phyloP scores from a whole-genome alignment of 1,284 basidiomycete genomes.

The Veloporphyrellus conicus region DNA sequence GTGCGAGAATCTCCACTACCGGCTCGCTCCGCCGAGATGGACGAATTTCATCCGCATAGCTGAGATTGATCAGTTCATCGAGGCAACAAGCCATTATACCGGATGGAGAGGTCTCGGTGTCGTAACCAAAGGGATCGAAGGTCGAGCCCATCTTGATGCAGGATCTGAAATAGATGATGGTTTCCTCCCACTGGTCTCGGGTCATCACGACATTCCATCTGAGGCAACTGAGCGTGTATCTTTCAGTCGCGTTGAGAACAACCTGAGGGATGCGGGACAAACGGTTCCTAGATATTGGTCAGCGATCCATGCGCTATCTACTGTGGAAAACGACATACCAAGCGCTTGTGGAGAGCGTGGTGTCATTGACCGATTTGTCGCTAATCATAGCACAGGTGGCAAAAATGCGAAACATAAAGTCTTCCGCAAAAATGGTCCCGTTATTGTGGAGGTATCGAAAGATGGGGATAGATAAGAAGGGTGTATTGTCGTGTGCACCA shows the following conservation, averaged over 20 bases:
- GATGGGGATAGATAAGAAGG: constrained; percentile 30
- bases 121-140: constrained; percentile 29
- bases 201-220: constrained; percentile 28
- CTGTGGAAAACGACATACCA: constrained; percentile 35
- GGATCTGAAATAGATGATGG: constrained; percentile 22
- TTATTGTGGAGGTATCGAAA: constrained; percentile 31
- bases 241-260: constrained; percentile 32
- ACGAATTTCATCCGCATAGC: not conserved
- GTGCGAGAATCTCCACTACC: constrained; percentile 11
- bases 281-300: constrained; percentile 24
- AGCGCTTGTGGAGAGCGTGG: constrained; percentile 40
- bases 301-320: constrained; percentile 1
- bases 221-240: constrained; percentile 27
- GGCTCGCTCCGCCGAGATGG: not conserved
- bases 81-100: constrained; percentile 20
- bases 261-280: constrained; percentile 28
- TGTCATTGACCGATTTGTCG: constrained; percentile 57
- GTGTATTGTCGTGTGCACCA: constrained; percentile 1
- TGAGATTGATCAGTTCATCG: constrained; percentile 22
- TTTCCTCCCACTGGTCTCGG: constrained; percentile 27
- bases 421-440: constrained; percentile 27
- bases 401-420: constrained; percentile 39
- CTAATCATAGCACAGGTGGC: constrained; percentile 49
- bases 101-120: constrained; percentile 17
- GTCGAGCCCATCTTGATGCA: constrained; percentile 29